Base-by-base conservation (phyloP, 2,329 filamentous ascomycete genomes). In the Plectosphaerella plurivora region DNA sequence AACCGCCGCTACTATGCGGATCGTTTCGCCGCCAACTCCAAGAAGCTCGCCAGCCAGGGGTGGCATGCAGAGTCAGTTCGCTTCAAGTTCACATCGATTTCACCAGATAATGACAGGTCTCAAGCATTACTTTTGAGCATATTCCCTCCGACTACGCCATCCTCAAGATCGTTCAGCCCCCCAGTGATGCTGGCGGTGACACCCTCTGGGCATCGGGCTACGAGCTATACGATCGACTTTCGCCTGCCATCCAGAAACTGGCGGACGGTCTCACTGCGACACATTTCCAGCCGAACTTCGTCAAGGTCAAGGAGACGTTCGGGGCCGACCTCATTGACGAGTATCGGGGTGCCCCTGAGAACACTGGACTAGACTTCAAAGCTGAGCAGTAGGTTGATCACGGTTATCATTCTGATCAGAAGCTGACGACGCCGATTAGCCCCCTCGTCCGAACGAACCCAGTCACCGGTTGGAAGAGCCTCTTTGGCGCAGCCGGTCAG, bases 361-460 rank as follows among this genome's bases (percentile, higher is more conserved):
- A 48, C 22, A 48, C 28, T 6, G 46, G 46, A 12, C 33, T 48
- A 10, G 47, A 49, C 35, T 39, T 49, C 47, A 41, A 49, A 16
- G 47, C 47, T 16, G 47, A 49, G 35, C 47, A 41, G 47, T 49
- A 20, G 41, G 35, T 49, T 18, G 5, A 7, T 6, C 45, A 9
- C 7, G 11, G 11, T 22, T 22, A 47, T 1, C 5, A 11, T 12
- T 25, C 4, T 8, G 12, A 16, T 35, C 12, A 10, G 12, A 12
- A 33, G 11, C 14, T 25, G 20, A 25, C 22, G 15, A 12, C 8
- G 7, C 20, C 16, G 9, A n/a, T 4, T n/a, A 47, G 25, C 61
- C 79, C 79, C 0, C 74, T 83, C 3, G 63, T 83, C 22, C 73
- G 79, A 37, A 82, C 79, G 10, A 82, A 83, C 60, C 79, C 79